Base-by-base conservation (phyloP, 495 filamentous ascomycete genomes). In the Penicillium chermesinum region DNA sequence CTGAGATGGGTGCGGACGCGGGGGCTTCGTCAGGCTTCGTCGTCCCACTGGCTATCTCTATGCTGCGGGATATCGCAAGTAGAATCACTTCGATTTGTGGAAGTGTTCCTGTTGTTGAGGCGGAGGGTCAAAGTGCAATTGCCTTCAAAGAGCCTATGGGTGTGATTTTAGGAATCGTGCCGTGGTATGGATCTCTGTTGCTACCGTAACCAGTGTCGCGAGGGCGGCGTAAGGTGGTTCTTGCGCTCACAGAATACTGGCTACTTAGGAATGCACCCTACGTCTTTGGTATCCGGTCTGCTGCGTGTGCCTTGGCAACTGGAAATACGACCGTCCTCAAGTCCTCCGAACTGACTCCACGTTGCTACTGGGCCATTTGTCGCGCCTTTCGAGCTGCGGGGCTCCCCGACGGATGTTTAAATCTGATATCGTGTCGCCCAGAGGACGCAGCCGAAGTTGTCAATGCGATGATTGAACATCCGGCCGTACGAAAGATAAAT, bases 241-340 rank as follows among this genome's bases (percentile, higher is more conserved):
- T n/a, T n/a, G n/a, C n/a, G n/a, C n/a, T n/a, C n/a, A n/a, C n/a
- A n/a, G n/a, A n/a, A n/a, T n/a, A n/a, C n/a, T n/a, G n/a, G n/a
- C n/a, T n/a, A n/a, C n/a, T n/a, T 30, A 86, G 83, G 65, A 84
- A 84, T 54, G 75, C 70, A 1, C 80, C 87, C 16, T 83, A 87
- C 52, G 71, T 74, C n/a, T 72, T 88, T 25, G 78, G 79, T 8
- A 66, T 89, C 22, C 80, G 87, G 52, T 76, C 86, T 3, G 71
- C 89, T 8, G 69, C 83, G 9, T 89, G 76, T 64, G 83, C 90
- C 13, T 74, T 95, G 38, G 89, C 90, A n/a, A 81, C 83, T 6
- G 90, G 90, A 5, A 88, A 87, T 55, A 88, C 86, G 1, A 81
- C 76, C 7, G 75, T 91, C 38, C 69, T 91, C 2, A 91, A 91